Base-by-base conservation (phyloP, 768 basidiomycete species). In the Lepiota venenata region DNA sequence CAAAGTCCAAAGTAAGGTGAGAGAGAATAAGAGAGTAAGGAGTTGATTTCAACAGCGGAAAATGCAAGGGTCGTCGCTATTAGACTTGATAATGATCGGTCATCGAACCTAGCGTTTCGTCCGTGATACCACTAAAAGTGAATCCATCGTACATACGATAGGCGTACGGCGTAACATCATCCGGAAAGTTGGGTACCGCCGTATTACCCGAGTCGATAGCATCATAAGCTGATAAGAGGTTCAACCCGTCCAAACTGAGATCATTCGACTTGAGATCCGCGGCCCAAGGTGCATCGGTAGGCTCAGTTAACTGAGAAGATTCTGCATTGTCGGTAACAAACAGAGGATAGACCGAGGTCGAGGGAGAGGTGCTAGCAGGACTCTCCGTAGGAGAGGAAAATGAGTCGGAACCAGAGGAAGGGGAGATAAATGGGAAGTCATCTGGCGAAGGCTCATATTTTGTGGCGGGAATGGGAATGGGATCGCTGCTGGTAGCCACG, bases 371-470 rank as follows among this genome's bases (percentile, higher is more conserved):
- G 15, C 55, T 56, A 12, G 52, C 59, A 6, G 65, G 64, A 49
- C 66, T 69, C 47, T 72, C 70, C 25, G 72, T 58, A 15, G 74
- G 71, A 10, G 72, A 74, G 18, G 67, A 61, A 44, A 69, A 64
- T 6, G 64, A 59, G 41, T 69, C 66, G 4, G 64, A 64, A 55
- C 58, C 61, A 16, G 64, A 62, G 1, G 58, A 61, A n/a, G 61
- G 61, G 48, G 52, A 62, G 56, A 61, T 51, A 40, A 66, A 63
- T 16, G 60, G 55, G 32, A 66, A 60, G 27, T 64, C 63, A 35
- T 62, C 67, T 6, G 61, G 58, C 16, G 61, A 43, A 10, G 62
- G 56, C 44, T 72, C 70, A 44, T 61, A 67, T 43, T 69, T 68
- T 32, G 32, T 11, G 43, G 64, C 21, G 15, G 55, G 55, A n/a